Evolutionary conservation across 2,329 filamentous ascomycete species (phyloP).

Genomic region (Neonectria ditissima): DNA sequence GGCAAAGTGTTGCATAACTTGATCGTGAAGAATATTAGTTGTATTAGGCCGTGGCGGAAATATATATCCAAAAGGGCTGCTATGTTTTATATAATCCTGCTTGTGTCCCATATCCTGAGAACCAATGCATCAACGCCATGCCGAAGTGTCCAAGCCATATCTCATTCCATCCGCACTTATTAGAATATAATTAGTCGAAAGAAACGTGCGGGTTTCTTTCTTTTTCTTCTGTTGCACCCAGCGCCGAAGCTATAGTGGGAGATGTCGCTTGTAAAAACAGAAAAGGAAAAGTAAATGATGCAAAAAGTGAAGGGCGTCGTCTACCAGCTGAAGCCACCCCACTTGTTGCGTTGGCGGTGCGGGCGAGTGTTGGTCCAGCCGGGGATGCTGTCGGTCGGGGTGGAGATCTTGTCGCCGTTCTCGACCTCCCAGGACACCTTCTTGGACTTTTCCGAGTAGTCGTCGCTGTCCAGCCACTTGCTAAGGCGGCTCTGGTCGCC

Average conservation of each 20-base stretch:
- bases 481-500: conserved; percentile 39
- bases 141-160: not conserved
- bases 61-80: not conserved
- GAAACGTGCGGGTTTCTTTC: not conserved
- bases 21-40: not conserved
- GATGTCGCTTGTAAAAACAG: not conserved
- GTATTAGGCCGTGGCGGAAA: not conserved
- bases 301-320: not conserved
- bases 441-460: conserved; percentile 44
- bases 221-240: not conserved
- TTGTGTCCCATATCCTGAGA: not conserved
- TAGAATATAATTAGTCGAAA: not conserved
- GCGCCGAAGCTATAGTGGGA: not conserved
- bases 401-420: conserved; percentile 39
- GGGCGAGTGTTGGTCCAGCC: conserved; percentile 31
- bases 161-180: conserved; percentile 4
- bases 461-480: conserved; percentile 46
- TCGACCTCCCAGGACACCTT: conserved; percentile 39
- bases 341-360: conserved; percentile 23
- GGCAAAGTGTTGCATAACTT: too few species aligned
- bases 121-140: not conserved
- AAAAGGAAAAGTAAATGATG: not conserved
- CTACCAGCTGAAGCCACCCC: conserved; percentile 24
- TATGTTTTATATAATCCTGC: conserved; percentile 3
- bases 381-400: conserved; percentile 40